Percentiles rank a stretch among this genome's conserved stretches.
phyloP scores from a whole-genome alignment of 148 eudicot species.

The Cornus florida region DNA sequence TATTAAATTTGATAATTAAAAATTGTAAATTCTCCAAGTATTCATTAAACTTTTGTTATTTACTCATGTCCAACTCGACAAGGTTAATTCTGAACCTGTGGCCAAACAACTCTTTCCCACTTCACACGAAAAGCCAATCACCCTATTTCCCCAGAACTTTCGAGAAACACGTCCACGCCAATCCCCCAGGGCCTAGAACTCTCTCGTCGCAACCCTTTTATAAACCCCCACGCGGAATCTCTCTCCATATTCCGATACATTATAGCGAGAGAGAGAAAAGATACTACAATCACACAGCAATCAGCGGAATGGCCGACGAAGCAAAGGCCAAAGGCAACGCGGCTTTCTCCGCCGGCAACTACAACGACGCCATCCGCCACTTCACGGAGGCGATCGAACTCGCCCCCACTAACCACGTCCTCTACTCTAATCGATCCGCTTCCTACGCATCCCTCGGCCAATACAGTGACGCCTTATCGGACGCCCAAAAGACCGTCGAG shows the following conservation, averaged over 20 bases:
- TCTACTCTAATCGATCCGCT: conserved; percentile 92
- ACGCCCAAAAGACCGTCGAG: conserved; percentile 77
- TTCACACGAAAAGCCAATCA: conserved; percentile 3
- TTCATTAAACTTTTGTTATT: no score
- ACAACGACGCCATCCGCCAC: conserved; percentile 65
- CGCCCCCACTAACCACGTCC: conserved; percentile 77
- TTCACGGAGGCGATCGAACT: conserved; percentile 74
- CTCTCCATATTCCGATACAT: not conserved
- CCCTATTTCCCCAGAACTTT: conserved; percentile 7
- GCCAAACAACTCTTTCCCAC: not conserved
- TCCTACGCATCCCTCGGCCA: conserved; percentile 67
- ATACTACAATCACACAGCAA: not conserved
- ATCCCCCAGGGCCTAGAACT: not conserved
- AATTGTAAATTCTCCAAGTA: no score
- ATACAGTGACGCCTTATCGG: conserved; percentile 63
- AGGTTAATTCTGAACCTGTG: not conserved
- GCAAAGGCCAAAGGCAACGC: conserved; percentile 96
- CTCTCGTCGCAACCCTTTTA: not conserved
- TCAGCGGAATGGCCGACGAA: conserved; percentile 69
- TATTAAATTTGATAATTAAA: no score
- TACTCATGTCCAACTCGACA: no score
- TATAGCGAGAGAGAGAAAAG: not conserved
- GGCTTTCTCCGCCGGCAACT: conserved; percentile 78
- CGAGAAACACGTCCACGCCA: conserved; percentile 2
- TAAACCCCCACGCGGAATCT: not conserved